Conservation (phyloP, 495 filamentous ascomycete species). For the Neurospora sp. region DNA sequence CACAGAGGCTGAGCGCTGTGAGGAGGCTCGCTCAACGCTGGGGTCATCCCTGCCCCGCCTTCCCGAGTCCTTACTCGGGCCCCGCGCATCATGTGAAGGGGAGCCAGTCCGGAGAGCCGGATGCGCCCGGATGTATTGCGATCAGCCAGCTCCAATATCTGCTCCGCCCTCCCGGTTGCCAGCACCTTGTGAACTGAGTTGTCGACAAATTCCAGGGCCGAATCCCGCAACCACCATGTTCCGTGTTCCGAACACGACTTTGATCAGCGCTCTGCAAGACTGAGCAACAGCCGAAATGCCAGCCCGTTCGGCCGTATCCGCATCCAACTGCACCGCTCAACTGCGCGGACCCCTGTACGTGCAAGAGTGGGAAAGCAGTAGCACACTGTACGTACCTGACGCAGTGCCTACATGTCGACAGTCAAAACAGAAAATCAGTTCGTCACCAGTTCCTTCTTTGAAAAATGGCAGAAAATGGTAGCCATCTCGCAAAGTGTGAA, state of each 20-base stretch:
- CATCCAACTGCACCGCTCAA: not conserved
- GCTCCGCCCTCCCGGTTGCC: not conserved
- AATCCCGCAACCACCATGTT: not conserved
- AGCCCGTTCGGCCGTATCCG: not conserved
- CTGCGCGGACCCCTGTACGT: not conserved
- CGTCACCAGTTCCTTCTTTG: not conserved
- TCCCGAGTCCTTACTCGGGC: not conserved
- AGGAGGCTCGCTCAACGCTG: not conserved
- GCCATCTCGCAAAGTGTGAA: not conserved
- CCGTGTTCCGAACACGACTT: not conserved
- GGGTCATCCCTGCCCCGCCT: not conserved
- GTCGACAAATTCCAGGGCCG: not conserved
- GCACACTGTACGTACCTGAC: not conserved
- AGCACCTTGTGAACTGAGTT: not conserved
- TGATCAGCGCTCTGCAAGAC: not conserved
- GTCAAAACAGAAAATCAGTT: not conserved
- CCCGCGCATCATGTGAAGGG: not conserved
- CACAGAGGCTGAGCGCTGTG: not conserved
- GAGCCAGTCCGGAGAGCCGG: not conserved
- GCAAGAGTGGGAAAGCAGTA: not conserved
- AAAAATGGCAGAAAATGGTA: not conserved
- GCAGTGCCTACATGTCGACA: not conserved
- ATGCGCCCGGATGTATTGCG: not conserved
- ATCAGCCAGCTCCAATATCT: not conserved
- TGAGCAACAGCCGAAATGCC: not conserved